Percentiles rank a stretch among this genome's conserved stretches.
Conservation (phyloP, 2,329 filamentous ascomycete species). For the Polychaeton citri region DNA sequence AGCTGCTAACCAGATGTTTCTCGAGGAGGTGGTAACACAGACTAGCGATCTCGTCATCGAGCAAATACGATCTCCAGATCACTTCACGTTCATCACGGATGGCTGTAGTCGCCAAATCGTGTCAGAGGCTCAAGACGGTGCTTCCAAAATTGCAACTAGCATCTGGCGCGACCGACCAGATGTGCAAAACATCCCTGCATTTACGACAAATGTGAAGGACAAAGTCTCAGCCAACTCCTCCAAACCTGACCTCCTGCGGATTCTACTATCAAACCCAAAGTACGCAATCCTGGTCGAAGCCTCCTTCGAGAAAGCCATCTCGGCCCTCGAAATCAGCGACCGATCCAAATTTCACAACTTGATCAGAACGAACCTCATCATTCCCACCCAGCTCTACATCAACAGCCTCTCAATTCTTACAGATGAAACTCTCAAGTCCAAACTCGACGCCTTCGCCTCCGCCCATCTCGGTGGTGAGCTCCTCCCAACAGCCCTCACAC, state of each 20-base stretch:
- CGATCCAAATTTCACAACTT: slow-evolving; percentile 1
- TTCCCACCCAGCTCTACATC: slow-evolving; percentile 15
- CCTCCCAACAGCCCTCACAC: slow-evolving; percentile 7
- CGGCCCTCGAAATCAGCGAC: neutral
- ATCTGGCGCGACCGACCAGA: neutral
- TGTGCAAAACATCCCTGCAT: neutral
- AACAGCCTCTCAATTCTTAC: slow-evolving; percentile 11
- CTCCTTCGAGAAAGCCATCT: neutral
- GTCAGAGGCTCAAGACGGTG: neutral
- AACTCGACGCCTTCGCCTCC: slow-evolving; percentile 13
- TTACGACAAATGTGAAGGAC: neutral
- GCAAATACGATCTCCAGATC: neutral
- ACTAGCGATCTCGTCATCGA: neutral
- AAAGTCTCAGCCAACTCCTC: neutral
- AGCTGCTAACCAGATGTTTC: neutral
- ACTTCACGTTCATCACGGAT: neutral
- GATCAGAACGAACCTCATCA: slow-evolving; percentile 10
- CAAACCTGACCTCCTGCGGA: neutral
- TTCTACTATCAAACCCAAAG: neutral
- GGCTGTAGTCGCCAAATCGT: neutral
- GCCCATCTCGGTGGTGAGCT: slow-evolving; percentile 15
- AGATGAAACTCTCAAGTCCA: slow-evolving; percentile 14
- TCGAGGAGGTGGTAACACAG: neutral
- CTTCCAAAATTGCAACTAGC: neutral
- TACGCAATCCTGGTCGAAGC: neutral